Evolutionary conservation across 306 rosid species (phyloP).

Genomic region (Vigna hirtella): DNA sequence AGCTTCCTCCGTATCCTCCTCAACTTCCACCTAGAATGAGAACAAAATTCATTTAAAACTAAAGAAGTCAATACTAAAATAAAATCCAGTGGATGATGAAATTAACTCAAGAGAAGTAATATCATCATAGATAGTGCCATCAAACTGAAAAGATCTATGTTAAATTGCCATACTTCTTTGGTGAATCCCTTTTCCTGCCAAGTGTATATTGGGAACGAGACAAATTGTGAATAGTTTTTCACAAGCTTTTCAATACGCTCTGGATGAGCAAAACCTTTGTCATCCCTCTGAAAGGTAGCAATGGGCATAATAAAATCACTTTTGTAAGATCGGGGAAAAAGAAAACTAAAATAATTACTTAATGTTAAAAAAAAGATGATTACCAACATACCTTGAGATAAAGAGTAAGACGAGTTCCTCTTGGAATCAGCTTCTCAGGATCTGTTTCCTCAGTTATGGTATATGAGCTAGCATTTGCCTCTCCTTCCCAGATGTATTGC

Average conservation of each 20-base stretch:
- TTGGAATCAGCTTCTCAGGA: slow-evolving; percentile 78
- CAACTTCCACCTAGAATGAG: slow-evolving; percentile 79
- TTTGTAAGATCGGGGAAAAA: slow-evolving; percentile 37
- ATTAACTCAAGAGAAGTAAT: background rate
- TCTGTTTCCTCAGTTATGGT: slow-evolving; percentile 89
- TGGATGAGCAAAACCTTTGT: slow-evolving; percentile 90
- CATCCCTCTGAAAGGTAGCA: slow-evolving; percentile 68
- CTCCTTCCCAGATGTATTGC: slow-evolving; percentile 98
- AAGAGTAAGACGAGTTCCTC: slow-evolving; percentile 90
- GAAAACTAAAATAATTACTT: slow-evolving; percentile 4
- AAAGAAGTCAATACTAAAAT: slow-evolving; percentile 7
- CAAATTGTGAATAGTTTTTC: slow-evolving; percentile 91
- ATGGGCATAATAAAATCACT: slow-evolving; percentile 1
- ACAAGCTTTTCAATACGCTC: slow-evolving; percentile 89
- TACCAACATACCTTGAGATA: slow-evolving; percentile 69
- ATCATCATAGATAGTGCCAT: background rate
- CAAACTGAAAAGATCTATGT: slow-evolving; percentile 11
- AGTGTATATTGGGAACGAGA: slow-evolving; percentile 90
- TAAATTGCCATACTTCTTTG: slow-evolving; percentile 67
- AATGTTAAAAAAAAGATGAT: background rate
- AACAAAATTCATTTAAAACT: slow-evolving; percentile 17
- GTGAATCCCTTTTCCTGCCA: slow-evolving; percentile 97
- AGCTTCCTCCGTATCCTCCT: slow-evolving; percentile 85
- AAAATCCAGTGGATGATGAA: background rate
- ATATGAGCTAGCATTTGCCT: slow-evolving; percentile 95